Conservation (phyloP, 192 early-diverging fungal species). For the Mortierella antarctica region DNA sequence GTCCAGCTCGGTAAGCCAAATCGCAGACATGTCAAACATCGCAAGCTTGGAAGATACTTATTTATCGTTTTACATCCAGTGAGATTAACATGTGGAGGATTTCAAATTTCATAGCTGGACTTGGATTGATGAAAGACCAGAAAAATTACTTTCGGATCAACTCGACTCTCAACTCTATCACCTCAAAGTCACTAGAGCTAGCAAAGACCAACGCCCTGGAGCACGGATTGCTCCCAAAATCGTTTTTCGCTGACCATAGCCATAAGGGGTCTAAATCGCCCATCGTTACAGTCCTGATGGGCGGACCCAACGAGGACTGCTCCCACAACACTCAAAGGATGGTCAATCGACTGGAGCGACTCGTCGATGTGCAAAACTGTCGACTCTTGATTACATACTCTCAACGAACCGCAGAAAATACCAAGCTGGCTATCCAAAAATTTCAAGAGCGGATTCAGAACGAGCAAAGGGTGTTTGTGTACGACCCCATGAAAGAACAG, state of each 20-base stretch:
- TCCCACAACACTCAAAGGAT: constrained; percentile 45
- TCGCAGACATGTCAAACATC: neutral
- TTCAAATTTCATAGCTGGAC: constrained; percentile 15
- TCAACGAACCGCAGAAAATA: constrained; percentile 36
- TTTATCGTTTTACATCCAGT: too few species aligned
- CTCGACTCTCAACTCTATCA: constrained; percentile 45
- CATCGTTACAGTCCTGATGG: constrained; percentile 32
- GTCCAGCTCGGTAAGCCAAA: constrained; percentile 35
- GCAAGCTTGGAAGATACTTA: neutral
- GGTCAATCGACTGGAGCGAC: constrained; percentile 21
- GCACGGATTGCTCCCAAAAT: constrained; percentile 19
- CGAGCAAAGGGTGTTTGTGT: constrained; percentile 25
- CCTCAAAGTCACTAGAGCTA: constrained; percentile 12
- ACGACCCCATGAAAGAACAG: constrained; percentile 18
- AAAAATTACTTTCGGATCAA: constrained; percentile 45
- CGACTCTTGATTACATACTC: constrained; percentile 33
- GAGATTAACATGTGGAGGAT: neutral
- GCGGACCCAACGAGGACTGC: constrained; percentile 45
- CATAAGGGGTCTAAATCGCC: neutral
- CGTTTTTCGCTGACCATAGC: constrained; percentile 9
- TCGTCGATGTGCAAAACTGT: constrained; percentile 32
- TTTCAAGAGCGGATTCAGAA: constrained; percentile 11
- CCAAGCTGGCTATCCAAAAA: constrained; percentile 10
- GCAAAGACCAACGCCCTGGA: constrained; percentile 6
- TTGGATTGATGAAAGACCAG: constrained; percentile 53